Evolutionary conservation across 2,329 filamentous ascomycete species (phyloP).

Genomic region (Ceratocystis albifundus): DNA sequence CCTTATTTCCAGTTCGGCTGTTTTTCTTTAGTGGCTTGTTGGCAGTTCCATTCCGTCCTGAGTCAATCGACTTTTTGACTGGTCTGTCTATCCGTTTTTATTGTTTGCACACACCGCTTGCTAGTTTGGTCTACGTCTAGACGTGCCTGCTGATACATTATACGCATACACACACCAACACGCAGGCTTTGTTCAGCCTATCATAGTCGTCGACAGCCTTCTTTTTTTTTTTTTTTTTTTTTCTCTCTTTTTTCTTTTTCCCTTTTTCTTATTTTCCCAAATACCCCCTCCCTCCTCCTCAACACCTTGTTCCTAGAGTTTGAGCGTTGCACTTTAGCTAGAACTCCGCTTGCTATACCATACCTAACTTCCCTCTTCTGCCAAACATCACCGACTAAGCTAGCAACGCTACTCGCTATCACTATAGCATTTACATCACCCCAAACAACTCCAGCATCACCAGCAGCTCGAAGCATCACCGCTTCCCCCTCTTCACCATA

Average conservation of each 20-base stretch:
- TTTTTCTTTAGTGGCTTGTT: not conserved
- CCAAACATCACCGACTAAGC: not conserved
- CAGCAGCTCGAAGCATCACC: not conserved
- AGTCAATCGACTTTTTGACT: not conserved
- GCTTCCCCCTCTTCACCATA: constrained; percentile 10
- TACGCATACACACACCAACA: not conserved
- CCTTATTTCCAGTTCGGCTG: not conserved
- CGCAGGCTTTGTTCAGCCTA: not conserved
- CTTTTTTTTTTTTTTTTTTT: not conserved
- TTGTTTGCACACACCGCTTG: constrained; percentile 1
- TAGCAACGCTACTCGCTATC: not conserved
- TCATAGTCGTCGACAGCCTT: not conserved
- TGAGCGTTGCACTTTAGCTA: not conserved
- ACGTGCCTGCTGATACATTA: not conserved
- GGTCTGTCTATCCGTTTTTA: not conserved
- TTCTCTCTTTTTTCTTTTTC: not conserved
- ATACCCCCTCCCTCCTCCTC: no score
- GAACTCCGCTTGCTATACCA: not conserved
- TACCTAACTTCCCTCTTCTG: not conserved
- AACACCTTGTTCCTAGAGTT: not conserved
- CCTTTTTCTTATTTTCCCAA: no score
- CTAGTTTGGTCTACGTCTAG: not conserved
- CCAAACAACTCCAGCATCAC: not conserved
- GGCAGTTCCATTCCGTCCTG: not conserved
- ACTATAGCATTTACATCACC: not conserved